Evolutionary conservation across 108 stramenopile genomes (phyloP).

Genomic region (Pseudonitzschia pungens): DNA sequence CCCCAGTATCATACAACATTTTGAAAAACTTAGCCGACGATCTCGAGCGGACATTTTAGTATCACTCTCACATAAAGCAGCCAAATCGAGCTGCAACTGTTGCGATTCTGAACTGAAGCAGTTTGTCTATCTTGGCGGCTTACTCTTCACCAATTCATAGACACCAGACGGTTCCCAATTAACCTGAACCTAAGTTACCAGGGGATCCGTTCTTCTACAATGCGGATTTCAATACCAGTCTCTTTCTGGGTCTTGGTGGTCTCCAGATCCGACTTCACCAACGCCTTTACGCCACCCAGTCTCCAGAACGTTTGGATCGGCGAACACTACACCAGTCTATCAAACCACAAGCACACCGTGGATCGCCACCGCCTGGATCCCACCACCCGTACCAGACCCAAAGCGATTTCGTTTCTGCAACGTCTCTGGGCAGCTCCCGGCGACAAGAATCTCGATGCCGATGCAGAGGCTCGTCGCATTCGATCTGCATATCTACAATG

Average conservation of each 20-base stretch:
- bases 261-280: neutral
- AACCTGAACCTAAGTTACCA: too few species aligned
- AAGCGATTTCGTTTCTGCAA: constrained; percentile 46
- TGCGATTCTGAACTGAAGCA: too few species aligned
- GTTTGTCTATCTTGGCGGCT: too few species aligned
- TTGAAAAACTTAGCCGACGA: too few species aligned
- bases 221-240: constrained; percentile 13
- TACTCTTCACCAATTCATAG: too few species aligned
- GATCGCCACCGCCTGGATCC: neutral
- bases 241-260: constrained; percentile 19
- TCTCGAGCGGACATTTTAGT: too few species aligned
- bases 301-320: neutral
- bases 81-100: too few species aligned
- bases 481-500: constrained; percentile 77
- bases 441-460: neutral
- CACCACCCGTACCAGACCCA: neutral
- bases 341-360: neutral
- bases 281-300: constrained; percentile 29
- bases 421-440: constrained; percentile 50
- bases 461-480: constrained; percentile 3
- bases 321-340: neutral
- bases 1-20: too few species aligned
- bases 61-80: too few species aligned
- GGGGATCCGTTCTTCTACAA: neutral
- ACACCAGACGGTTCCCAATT: too few species aligned